phyloP scores from a whole-genome alignment of 495 filamentous ascomycete species.

The Aspergillus bertholletiae region DNA sequence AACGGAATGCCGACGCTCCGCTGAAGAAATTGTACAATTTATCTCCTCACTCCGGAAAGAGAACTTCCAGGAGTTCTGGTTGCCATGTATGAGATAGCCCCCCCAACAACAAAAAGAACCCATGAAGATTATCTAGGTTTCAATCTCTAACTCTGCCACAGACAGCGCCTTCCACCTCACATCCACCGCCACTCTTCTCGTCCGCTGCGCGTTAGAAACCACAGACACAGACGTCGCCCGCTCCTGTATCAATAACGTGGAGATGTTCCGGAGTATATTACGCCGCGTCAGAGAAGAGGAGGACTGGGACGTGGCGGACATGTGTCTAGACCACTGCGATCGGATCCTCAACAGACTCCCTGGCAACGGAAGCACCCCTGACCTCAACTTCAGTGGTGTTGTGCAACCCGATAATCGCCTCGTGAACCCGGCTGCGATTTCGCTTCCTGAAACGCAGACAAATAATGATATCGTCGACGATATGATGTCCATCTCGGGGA shows the following conservation, averaged over 20 bases:
- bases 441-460: constrained; percentile 44
- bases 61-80: constrained; percentile 48
- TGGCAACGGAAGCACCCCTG: constrained; percentile 15
- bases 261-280: constrained; percentile 40
- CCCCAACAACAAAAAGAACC: no score
- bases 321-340: constrained; percentile 52
- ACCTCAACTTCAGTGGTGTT: constrained; percentile 2
- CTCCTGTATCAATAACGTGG: constrained; percentile 41
- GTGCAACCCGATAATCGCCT: constrained; percentile 24
- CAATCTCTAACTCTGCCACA: constrained; percentile 21
- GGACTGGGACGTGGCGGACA: constrained; percentile 52
- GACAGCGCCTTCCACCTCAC: constrained; percentile 50
- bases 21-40: constrained; percentile 52
- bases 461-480: constrained; percentile 51
- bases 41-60: constrained; percentile 42
- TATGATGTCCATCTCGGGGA: constrained; percentile 50
- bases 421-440: constrained; percentile 43
- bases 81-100: constrained; percentile 34
- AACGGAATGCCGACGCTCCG: constrained; percentile 44
- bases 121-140: no score
- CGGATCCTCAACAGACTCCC: constrained; percentile 43
- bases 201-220: constrained; percentile 47
- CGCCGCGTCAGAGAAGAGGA: constrained; percentile 49
- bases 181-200: constrained; percentile 44
- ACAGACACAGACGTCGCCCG: constrained; percentile 37